Evolutionary conservation across 2,329 filamentous ascomycete genomes (phyloP).

Genomic region (Fusarium hostae): DNA sequence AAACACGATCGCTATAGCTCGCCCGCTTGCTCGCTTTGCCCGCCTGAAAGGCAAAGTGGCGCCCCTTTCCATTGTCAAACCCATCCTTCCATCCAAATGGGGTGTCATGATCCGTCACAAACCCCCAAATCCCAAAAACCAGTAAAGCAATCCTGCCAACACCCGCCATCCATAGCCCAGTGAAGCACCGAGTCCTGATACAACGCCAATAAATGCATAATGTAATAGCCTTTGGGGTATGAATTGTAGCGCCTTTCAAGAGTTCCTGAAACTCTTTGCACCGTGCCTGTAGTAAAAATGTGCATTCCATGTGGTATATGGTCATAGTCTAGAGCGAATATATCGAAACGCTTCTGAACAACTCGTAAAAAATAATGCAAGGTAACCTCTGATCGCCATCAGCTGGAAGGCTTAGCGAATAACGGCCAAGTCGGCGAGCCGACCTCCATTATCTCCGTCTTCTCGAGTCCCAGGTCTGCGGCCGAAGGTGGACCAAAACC

Average conservation of each 20-base stretch:
- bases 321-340: not conserved
- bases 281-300: constrained; percentile 9
- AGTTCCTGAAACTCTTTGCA: constrained; percentile 17
- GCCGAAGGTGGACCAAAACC: constrained; percentile 97
- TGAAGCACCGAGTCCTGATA: constrained; percentile 41
- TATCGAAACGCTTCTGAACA: not conserved
- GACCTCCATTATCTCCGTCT: constrained; percentile 71
- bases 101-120: constrained; percentile 19
- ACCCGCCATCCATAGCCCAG: constrained; percentile 35
- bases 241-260: constrained; percentile 35
- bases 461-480: constrained; percentile 78
- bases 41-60: constrained; percentile 10
- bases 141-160: constrained; percentile 41
- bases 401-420: constrained; percentile 66
- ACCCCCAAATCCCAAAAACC: constrained; percentile 33
- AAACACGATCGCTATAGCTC: constrained; percentile 35
- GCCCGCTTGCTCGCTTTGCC: constrained; percentile 19
- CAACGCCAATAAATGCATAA: constrained; percentile 48
- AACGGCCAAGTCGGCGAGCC: constrained; percentile 82
- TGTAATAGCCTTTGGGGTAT: constrained; percentile 40
- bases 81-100: constrained; percentile 32
- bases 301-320: constrained; percentile 4
- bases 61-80: constrained; percentile 26
- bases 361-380: not conserved
- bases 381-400: not conserved